Evolutionary conservation across 139 green algal genomes (phyloP).

Genomic region (Nannochloris sp.): DNA sequence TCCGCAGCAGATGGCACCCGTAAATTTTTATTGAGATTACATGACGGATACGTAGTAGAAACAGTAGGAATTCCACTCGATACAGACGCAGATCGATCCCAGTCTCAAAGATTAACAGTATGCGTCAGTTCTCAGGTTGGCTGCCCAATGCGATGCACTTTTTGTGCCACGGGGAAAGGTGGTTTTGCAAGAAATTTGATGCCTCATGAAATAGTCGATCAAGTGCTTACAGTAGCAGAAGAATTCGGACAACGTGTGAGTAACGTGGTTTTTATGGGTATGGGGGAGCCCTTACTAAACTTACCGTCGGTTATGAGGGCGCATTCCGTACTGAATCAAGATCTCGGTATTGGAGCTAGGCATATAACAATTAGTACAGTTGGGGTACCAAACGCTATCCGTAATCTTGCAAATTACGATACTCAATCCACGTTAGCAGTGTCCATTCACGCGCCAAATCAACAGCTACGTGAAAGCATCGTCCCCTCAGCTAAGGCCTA

Average conservation of each 20-base stretch:
- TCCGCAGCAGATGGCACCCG: conserved; percentile 63
- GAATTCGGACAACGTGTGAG: conserved; percentile 37
- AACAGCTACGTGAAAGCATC: conserved; percentile 62
- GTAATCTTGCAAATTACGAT: conserved; percentile 45
- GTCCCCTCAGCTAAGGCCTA: conserved; percentile 69
- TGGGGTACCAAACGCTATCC: conserved; percentile 64
- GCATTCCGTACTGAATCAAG: conserved; percentile 64
- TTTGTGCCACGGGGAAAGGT: conserved; percentile 96
- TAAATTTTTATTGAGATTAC: conserved; percentile 92
- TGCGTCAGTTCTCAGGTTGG: conserved; percentile 95
- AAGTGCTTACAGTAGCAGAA: conserved; percentile 65
- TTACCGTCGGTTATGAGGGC: conserved; percentile 66
- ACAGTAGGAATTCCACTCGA: conserved; percentile 65
- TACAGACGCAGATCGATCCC: conserved; percentile 12
- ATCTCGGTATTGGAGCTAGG: conserved; percentile 77
- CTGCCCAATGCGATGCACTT: conserved; percentile 95
- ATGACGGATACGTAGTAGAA: conserved; percentile 82
- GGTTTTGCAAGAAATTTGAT: conserved; percentile 91
- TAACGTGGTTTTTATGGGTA: conserved; percentile 91
- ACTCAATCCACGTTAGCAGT: conserved; percentile 75
- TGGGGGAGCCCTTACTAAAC: conserved; percentile 95
- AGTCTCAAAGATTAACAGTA: conserved; percentile 67
- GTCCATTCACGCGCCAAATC: conserved; percentile 61
- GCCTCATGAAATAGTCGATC: conserved; percentile 91
- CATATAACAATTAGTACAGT: conserved; percentile 97